phyloP scores from a whole-genome alignment of 768 basidiomycete genomes.

The Cubamyces lactineus region DNA sequence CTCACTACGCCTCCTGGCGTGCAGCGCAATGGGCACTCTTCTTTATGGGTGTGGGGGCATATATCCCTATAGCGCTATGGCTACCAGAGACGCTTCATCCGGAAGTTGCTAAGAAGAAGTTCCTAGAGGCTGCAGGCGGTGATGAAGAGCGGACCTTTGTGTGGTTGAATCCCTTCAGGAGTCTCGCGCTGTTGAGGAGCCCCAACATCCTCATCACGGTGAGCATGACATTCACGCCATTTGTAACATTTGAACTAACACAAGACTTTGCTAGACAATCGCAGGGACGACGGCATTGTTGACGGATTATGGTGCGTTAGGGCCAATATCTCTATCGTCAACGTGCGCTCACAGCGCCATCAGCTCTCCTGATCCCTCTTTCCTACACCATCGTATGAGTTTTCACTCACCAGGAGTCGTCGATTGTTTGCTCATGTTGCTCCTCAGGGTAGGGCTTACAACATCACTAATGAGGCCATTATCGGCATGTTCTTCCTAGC shows the following conservation, averaged over 20 bases:
- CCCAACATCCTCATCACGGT: constrained; percentile 63
- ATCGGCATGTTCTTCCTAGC: constrained; percentile 66
- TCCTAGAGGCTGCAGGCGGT: constrained; percentile 42
- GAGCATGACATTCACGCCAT: constrained; percentile 27
- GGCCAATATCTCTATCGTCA: neutral
- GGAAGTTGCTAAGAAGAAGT: constrained; percentile 34
- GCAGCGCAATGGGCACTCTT: constrained; percentile 54
- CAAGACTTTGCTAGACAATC: constrained; percentile 37
- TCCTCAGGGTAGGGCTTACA: constrained; percentile 59
- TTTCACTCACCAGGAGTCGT: neutral
- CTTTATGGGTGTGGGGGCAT: constrained; percentile 41
- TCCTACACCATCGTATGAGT: constrained; percentile 65
- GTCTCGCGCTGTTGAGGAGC: constrained; percentile 54
- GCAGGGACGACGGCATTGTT: constrained; percentile 38
- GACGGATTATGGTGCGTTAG: constrained; percentile 28
- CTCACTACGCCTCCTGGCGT: constrained; percentile 70
- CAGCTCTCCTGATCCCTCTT: constrained; percentile 57
- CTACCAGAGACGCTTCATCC: constrained; percentile 76
- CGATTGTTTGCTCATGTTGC: neutral
- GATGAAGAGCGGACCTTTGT: constrained; percentile 27
- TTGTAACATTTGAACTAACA: neutral
- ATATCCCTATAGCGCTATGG: constrained; percentile 44
- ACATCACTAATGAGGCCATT: constrained; percentile 56
- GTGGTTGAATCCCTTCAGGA: constrained; percentile 61
- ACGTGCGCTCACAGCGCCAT: neutral